These are phyloP conservation scores for Fusarium virguliforme DNA, from an alignment of 2,329 filamentous ascomycete species.

Conservation along the genomic window DNA sequence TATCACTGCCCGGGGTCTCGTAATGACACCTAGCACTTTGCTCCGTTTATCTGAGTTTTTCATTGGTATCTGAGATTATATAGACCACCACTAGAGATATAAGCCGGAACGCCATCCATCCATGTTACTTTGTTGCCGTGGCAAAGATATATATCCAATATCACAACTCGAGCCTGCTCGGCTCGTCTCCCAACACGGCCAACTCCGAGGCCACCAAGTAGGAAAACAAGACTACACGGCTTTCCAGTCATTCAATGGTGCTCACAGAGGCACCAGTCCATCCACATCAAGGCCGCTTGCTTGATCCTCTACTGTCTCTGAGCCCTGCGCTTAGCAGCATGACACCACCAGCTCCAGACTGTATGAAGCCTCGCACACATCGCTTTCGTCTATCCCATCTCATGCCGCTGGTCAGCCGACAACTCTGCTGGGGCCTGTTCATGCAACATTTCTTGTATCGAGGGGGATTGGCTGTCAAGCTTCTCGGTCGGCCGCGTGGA, in stretches of 20 bases:
- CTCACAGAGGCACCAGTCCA: background rate
- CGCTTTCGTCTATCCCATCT: conserved; percentile 16
- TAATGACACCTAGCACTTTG: background rate
- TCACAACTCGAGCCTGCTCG: background rate
- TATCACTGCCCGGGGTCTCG: too few species aligned
- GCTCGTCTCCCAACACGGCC: background rate
- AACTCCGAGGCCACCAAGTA: too few species aligned
- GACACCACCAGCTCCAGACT: background rate
- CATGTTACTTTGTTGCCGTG: background rate
- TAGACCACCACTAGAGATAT: background rate
- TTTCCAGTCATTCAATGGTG: background rate
- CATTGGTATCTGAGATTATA: background rate
- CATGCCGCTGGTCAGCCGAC: conserved; percentile 14
- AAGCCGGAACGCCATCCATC: background rate
- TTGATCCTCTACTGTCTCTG: background rate
- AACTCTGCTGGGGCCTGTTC: conserved; percentile 17
- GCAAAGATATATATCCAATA: background rate
- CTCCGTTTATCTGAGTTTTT: background rate
- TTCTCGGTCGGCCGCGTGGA: background rate
- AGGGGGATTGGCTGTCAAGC: background rate
- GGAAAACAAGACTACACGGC: background rate
- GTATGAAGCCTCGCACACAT: background rate
- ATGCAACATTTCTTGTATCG: conserved; percentile 16
- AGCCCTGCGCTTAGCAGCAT: background rate
- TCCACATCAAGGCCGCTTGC: background rate